Base-by-base conservation (phyloP, 1,139 yeast species). In the Candida sp. region DNA sequence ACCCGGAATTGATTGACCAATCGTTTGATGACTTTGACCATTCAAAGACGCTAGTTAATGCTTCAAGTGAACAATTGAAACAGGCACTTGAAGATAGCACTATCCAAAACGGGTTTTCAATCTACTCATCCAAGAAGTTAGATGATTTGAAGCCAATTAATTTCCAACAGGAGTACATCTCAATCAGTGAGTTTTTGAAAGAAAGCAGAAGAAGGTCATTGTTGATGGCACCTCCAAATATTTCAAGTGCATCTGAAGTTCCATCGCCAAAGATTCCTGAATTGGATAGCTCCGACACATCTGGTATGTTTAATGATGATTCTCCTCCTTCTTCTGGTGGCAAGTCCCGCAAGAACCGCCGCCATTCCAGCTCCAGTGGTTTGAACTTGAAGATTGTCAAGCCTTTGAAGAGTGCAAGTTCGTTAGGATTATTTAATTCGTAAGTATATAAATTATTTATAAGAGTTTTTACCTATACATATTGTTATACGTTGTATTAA, bases 361-460 rank as follows among this genome's bases (percentile, higher is more conserved):
- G 31, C 35, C 22, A 31, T 23, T 23, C 46, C 22, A 28, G 35
- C 26, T 43, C 44, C 46, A 58, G 72, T 25, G 87, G 87, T 0
- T 68, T 84, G 49, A 81, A 82, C 61, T 66, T 83, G 51, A 70
- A 85, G 53, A 86, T 87, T 25, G 84, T 88, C 40, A 86, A 85
- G 64, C 93, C 94, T 1, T 63, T 86, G 53, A 72, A 88, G 47
- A 34, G 42, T 12, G 90, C 90, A 2, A 88, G 88, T 27, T 28
- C 39, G 2, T 44, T 40, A 23, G 44, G 44, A 4, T 32, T 49
- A 11, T 49, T 49, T 30, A 46, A 42, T 9, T 35, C 47, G 7
- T 34, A 34, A 34, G 23, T 12, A 35, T 17, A 17, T 5, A 12
- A 27, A 40, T 26, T 12, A 30, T 39, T 11, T 39, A 27, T 17